Evolutionary conservation across 2,329 filamentous ascomycete genomes (phyloP), one percentile per base, ranked within the genome.

Genomic region (Hirsutella minnesotensis): DNA sequence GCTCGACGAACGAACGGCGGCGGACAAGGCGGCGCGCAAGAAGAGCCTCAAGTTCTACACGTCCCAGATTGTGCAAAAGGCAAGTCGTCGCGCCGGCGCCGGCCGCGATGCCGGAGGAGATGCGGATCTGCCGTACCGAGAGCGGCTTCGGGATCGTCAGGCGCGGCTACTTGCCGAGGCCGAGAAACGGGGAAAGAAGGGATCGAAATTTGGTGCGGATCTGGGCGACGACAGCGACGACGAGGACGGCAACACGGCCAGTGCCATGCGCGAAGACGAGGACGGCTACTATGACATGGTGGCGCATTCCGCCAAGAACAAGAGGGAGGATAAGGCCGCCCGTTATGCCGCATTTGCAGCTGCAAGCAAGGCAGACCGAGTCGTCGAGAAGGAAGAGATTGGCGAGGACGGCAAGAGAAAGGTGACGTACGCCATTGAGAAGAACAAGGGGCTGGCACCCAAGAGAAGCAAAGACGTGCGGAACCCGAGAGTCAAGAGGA

Each of bases 11-110:
- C 75, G 80, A 47, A 80, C 90, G 47, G 83, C 86, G 1, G 85
- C 84, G 35, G 86, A 94, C 55, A 98, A 98, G 65, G 85, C 82
- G 0, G 77, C 79, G 46, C 85, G 85, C 62, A 95, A 92, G 72
- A 95, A 94, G 71, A 87, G 79, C 49, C 75, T 98, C 45, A 84
- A 88, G 48, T 98, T 98, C 72, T 98, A 98, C 73, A 96, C 94
- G 3, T 95, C 89, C 3, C 92, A 98, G 60, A 92, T 98, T 51
- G 83, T 86, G 22, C 90, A 96, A 61, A 96, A 95, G 65, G 80
- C 86, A 44, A 94, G 87, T 67, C 89, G 86, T 60, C 86, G 86
- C 43, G 78, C 80, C 5, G 78, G 72, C 27, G 83, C 82, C 33
- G 82, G 83, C 35, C 77, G 80, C 47, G 80, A 85, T 45, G 77